Percentiles rank a stretch among this genome's conserved stretches.
phyloP scores from a whole-genome alignment of 352 stramenopile species.

The Pythium volutum region DNA sequence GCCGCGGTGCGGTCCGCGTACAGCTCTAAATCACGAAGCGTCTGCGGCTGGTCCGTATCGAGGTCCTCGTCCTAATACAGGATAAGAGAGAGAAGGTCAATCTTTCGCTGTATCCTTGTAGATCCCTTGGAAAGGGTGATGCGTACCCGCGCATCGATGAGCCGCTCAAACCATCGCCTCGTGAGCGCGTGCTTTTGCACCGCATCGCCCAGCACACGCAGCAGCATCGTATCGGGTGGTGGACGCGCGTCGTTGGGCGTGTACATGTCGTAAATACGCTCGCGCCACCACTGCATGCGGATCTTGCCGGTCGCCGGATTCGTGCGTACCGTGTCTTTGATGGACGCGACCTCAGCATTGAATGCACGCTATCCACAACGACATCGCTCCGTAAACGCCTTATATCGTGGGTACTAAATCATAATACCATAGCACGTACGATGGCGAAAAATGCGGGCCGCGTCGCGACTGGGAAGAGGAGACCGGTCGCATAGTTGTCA shows the following conservation, averaged over 20 bases:
- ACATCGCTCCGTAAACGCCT: neutral
- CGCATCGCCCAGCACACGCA: constrained; percentile 59
- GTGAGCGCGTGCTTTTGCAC: constrained; percentile 79
- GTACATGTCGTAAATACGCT: constrained; percentile 79
- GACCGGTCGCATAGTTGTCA: constrained; percentile 75
- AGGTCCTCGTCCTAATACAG: constrained; percentile 83
- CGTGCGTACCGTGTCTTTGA: constrained; percentile 86
- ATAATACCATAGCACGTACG: constrained; percentile 25
- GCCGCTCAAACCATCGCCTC: constrained; percentile 88
- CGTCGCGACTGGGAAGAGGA: constrained; percentile 63
- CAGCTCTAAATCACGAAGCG: constrained; percentile 70
- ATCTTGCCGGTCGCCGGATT: constrained; percentile 88
- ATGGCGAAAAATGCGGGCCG: constrained; percentile 79
- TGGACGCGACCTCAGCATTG: constrained; percentile 88
- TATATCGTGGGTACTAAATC: neutral
- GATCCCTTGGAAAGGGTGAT: neutral
- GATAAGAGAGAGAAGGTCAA: neutral
- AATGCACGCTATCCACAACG: constrained; percentile 59
- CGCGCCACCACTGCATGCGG: constrained; percentile 92
- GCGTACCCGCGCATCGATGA: constrained; percentile 80
- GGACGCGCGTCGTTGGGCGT: constrained; percentile 7
- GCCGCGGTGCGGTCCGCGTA: constrained; percentile 88
- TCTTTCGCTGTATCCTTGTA: too few species aligned
- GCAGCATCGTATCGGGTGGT: constrained; percentile 57
- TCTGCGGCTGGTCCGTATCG: constrained; percentile 68